Evolutionary conservation across 2,329 filamentous ascomycete species (phyloP).

Genomic region (Zymoseptoria crescenta): DNA sequence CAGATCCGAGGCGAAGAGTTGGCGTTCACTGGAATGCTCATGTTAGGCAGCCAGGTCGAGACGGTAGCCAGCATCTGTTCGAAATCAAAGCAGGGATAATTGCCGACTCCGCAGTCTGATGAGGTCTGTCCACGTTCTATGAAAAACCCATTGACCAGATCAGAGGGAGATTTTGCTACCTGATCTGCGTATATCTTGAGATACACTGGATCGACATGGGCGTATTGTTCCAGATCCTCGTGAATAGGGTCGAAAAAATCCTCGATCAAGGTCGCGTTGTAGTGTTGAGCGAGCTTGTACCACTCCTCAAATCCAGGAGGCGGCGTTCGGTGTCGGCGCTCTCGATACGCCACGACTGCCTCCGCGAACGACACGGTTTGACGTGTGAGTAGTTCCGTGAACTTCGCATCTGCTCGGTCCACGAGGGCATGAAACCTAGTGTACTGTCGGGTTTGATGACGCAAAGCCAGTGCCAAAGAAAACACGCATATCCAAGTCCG

Average conservation of each 20-base stretch:
- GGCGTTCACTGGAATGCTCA: constrained; percentile 24
- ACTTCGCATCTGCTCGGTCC: neutral
- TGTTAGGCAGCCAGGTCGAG: constrained; percentile 29
- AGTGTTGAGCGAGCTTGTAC: constrained; percentile 33
- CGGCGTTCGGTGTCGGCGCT: constrained; percentile 36
- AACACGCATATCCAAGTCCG: no score
- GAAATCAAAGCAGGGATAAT: neutral
- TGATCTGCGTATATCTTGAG: constrained; percentile 26
- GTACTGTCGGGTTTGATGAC: no score
- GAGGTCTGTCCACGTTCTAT: neutral
- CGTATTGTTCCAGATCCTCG: constrained; percentile 40
- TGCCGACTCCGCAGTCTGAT: neutral
- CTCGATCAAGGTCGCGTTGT: constrained; percentile 37
- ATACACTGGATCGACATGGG: constrained; percentile 31
- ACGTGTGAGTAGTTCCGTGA: constrained; percentile 5
- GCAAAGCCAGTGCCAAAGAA: no score
- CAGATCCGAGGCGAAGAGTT: constrained; percentile 27
- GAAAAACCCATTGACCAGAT: no score
- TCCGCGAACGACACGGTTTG: constrained; percentile 6
- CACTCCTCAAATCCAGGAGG: constrained; percentile 42
- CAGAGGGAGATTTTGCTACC: neutral
- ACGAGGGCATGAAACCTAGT: no score
- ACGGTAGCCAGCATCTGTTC: neutral
- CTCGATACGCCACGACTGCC: constrained; percentile 29
- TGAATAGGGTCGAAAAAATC: constrained; percentile 44